phyloP scores from a whole-genome alignment of 306 rosid genomes.

The Urtica urens region DNA sequence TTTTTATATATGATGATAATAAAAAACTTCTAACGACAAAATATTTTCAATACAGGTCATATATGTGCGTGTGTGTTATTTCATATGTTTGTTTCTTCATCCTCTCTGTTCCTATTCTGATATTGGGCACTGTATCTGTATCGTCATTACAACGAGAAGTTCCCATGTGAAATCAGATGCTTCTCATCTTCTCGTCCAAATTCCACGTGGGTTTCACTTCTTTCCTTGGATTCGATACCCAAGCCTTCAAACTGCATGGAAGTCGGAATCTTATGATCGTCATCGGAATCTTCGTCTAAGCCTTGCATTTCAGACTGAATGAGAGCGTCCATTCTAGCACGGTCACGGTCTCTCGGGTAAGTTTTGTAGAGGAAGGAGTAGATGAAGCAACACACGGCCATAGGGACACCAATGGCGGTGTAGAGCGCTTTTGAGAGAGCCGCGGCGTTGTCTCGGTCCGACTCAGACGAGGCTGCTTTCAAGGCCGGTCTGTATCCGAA shows the following conservation, averaged over 20 bases:
- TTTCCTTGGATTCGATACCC: slow-evolving; percentile 13
- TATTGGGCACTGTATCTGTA: too few relatives aligned
- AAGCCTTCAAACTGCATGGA: slow-evolving; percentile 14
- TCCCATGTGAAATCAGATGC: slow-evolving; percentile 3
- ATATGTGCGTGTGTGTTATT: too few relatives aligned
- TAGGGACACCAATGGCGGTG: slow-evolving; percentile 56
- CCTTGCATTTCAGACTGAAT: slow-evolving; percentile 58
- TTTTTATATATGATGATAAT: too few relatives aligned
- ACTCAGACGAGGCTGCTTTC: slow-evolving; percentile 45
- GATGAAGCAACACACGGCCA: slow-evolving; percentile 45
- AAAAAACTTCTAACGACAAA: too few relatives aligned
- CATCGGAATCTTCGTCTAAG: slow-evolving; percentile 20
- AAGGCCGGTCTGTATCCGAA: slow-evolving; percentile 58
- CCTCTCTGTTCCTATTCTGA: too few relatives aligned
- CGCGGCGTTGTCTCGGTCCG: slow-evolving; percentile 68
- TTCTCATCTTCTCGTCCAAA: slow-evolving; percentile 28
- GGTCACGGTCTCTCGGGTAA: slow-evolving; percentile 77
- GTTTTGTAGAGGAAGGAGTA: slow-evolving; percentile 66
- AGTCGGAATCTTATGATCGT: slow-evolving; percentile 10
- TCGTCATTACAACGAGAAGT: too few relatives aligned
- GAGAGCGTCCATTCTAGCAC: slow-evolving; percentile 58
- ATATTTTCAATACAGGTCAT: too few relatives aligned
- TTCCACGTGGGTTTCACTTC: slow-evolving; percentile 15
- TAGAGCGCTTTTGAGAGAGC: slow-evolving; percentile 72
- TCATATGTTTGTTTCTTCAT: too few relatives aligned